Evolutionary conservation across 805 yeast species (phyloP), one percentile per base, ranked within the genome.

Genomic region (Dipodascopsis uninucleata): DNA sequence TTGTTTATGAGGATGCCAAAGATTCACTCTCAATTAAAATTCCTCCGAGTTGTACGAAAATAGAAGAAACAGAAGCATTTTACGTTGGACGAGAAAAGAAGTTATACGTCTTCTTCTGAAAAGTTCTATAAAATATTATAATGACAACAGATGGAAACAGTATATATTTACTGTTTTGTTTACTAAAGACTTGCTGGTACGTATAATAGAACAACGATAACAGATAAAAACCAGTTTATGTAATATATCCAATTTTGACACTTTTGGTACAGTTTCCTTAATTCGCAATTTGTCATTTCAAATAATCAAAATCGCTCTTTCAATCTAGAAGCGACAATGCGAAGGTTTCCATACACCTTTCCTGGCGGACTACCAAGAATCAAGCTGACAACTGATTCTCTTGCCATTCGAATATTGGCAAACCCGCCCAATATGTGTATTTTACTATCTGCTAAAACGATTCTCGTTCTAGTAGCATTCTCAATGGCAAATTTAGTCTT

Each of bases 331-430:
- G 97, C 96, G 57, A 93, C 94, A 29, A 95, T 87, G 70, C 98
- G 85, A 67, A 93, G 75, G 66, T 93, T 93, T 56, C 97, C 97
- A 64, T 93, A 93, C 46, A 93, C 96, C 68, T 93, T 93, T 55
- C 97, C 97, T 31, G 98, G 98, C 31, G 97, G 98, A 50, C 94
- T 82, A 71, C 99, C 99, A 59, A 93, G 76, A 69, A 93, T 93
- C 62, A 93, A 75, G 54, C 90, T 79, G 49, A 93, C 96, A 25
- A 93, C 96, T 12, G 97, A 82, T 69, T 88, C 96, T 70, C 97
- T 79, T n/a, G 99, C 99, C 82, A 93, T 89, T 71, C 95, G 79
- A 59, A 93, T 93, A 67, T 93, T 96, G 16, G 95, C 82, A 70
- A 86, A 93, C 0, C 98, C 98, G 39, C 99, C 99, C 42, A 93